Evolutionary conservation across 2,329 filamentous ascomycete species (phyloP).

Genomic region (Ophiostoma angusticollis): DNA sequence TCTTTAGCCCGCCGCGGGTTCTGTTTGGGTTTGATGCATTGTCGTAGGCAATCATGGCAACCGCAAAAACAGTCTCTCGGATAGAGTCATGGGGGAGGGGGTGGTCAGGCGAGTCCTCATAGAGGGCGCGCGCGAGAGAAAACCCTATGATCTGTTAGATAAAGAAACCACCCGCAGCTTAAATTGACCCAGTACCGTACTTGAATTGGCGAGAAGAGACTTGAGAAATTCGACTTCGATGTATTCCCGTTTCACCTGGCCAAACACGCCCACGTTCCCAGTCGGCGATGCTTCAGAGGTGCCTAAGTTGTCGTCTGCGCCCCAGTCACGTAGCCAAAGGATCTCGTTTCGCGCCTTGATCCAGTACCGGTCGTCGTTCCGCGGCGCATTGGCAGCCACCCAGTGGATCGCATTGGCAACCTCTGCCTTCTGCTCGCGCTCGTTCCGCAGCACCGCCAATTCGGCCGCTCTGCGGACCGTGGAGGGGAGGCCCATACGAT

Average conservation of each 20-base stretch:
- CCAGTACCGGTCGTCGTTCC: slow-evolving; percentile 53
- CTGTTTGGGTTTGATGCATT: slow-evolving; percentile 72
- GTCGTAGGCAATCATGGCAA: slow-evolving; percentile 61
- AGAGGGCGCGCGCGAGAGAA: slow-evolving; percentile 48
- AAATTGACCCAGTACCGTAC: slow-evolving; percentile 32
- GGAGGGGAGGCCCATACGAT: slow-evolving; percentile 35
- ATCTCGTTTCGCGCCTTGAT: slow-evolving; percentile 47
- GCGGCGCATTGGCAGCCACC: slow-evolving; percentile 35
- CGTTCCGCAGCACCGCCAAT: slow-evolving; percentile 49
- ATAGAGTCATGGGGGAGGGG: slow-evolving; percentile 39
- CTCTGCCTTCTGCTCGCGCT: slow-evolving; percentile 49
- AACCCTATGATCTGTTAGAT: slow-evolving; percentile 35
- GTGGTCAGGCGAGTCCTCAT: slow-evolving; percentile 36
- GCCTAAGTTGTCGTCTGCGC: slow-evolving; percentile 32
- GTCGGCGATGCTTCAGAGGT: background rate
- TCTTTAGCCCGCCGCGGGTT: slow-evolving; percentile 63
- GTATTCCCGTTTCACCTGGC: slow-evolving; percentile 44
- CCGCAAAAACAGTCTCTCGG: slow-evolving; percentile 46
- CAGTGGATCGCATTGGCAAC: slow-evolving; percentile 45
- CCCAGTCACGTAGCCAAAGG: slow-evolving; percentile 65
- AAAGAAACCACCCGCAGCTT: background rate
- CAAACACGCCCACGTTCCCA: slow-evolving; percentile 41
- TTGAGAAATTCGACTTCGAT: slow-evolving; percentile 63
- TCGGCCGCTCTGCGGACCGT: slow-evolving; percentile 45
- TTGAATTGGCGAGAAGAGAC: slow-evolving; percentile 46